These are phyloP conservation scores for Phalaenopsis aphrodite DNA, from an alignment of 106 monocot species.

Conservation along the genomic window DNA sequence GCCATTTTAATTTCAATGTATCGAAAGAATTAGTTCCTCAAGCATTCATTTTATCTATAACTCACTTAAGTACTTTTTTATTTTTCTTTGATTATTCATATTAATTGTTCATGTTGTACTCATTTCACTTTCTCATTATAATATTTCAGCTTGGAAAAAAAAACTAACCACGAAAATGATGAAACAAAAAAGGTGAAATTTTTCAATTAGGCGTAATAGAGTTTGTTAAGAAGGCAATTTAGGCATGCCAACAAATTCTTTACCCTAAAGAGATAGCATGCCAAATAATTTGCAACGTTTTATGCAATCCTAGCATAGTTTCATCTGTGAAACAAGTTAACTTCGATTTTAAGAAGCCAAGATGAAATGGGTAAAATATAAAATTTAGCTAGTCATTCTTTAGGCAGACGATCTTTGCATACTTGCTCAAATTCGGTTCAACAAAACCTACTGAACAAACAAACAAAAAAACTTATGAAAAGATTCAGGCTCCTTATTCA, in stretches of 20 bases:
- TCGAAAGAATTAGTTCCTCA: too few species aligned
- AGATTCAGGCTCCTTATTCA: not conserved
- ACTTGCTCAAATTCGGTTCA: not conserved
- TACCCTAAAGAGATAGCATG: not conserved
- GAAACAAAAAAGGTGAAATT: not conserved
- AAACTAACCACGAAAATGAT: not conserved
- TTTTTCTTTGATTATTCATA: too few species aligned
- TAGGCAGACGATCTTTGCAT: not conserved
- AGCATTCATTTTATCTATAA: too few species aligned
- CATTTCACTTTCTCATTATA: too few species aligned
- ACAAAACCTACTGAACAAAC: not conserved
- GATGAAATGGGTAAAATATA: not conserved
- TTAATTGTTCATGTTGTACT: too few species aligned
- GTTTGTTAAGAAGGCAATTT: not conserved
- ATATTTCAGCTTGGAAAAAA: too few species aligned
- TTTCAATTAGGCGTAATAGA: not conserved
- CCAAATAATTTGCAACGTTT: not conserved
- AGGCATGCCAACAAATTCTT: not conserved
- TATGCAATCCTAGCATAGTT: not conserved
- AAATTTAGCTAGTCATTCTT: not conserved
- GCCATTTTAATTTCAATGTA: too few species aligned
- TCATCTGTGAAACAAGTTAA: not conserved
- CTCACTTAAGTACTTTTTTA: too few species aligned
- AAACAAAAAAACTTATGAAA: not conserved
- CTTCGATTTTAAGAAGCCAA: not conserved